A percentile compares a stretch with the other conserved stretches of the same genome.
These are phyloP conservation scores for Calocybe cyanea DNA, from an alignment of 768 basidiomycete genomes.

Conservation along the genomic window DNA sequence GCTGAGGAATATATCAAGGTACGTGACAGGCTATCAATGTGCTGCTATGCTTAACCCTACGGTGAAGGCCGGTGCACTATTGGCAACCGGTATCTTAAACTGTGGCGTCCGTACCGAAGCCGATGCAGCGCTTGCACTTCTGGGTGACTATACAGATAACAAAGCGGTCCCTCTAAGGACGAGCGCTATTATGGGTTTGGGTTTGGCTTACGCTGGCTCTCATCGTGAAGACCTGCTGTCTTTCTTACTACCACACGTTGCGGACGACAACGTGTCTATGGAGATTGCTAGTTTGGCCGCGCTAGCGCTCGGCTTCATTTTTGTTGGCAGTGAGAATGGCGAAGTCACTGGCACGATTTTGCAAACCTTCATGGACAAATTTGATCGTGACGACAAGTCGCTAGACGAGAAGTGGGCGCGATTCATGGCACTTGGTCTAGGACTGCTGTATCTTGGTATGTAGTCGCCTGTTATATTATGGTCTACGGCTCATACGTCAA, in stretches of 20 bases:
- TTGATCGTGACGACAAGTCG: constrained; percentile 58
- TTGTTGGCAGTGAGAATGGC: constrained; percentile 92
- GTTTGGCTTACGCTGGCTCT: constrained; percentile 92
- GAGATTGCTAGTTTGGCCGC: constrained; percentile 86
- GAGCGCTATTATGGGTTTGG: constrained; percentile 88
- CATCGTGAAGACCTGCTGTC: constrained; percentile 81
- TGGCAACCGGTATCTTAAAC: constrained; percentile 93
- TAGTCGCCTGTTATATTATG: background rate
- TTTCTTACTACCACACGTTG: constrained; percentile 75
- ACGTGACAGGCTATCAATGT: background rate
- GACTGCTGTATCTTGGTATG: constrained; percentile 85
- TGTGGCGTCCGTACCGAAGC: constrained; percentile 87
- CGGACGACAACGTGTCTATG: constrained; percentile 81
- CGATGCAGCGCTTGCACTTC: constrained; percentile 87
- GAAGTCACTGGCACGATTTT: constrained; percentile 88
- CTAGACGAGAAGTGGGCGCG: constrained; percentile 92
- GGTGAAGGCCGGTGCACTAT: constrained; percentile 78
- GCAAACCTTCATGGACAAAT: constrained; percentile 85
- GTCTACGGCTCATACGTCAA: background rate
- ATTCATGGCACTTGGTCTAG: constrained; percentile 87
- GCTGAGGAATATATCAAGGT: constrained; percentile 95
- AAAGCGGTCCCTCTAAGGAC: constrained; percentile 80
- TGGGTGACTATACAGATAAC: constrained; percentile 88
- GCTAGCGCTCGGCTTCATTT: constrained; percentile 89
- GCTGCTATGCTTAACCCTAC: background rate